Evolutionary conservation across 495 filamentous ascomycete genomes (phyloP), one percentile per base, ranked within the genome.

Genomic region (Evansstolkia leycettana): DNA sequence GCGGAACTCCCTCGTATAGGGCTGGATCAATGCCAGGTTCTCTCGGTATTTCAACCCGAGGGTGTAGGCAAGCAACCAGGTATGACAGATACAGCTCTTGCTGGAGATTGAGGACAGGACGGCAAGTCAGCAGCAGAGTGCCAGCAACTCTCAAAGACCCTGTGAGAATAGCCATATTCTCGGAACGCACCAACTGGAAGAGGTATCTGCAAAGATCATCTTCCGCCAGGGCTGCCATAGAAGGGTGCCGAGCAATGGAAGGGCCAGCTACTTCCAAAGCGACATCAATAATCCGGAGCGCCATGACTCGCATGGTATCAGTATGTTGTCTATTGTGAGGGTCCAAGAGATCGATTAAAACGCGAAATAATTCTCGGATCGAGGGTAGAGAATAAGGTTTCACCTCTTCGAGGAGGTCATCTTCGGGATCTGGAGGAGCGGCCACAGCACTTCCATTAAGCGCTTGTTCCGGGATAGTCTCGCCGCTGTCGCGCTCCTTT

Each of bases 41-140:
- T 35, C 75, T 67, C 1, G 92, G 92, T 39, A 99, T 95, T 38
- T 93, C 85, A 16, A 96, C 78, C 12, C 77, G 70, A 2, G 92
- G 90, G 49, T 95, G 88, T 25, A 99, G 67, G 52, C 90, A 99
- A 9, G 85, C 84, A 18, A 96, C 80, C 19, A 99, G 58, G 54
- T 99, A 99, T 0, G 86, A 92, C 23, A 99, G 60, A 49, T 89
- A 99, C 2, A 99, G 69, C 58, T 99, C 90, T 64, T 99, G 90
- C 48, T 99, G 90, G 16, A 99, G 67, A 59, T 95, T 96, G 34
- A 99, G 62, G 13, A 94, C 84, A n/a, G 79, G 75, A 31, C 90
- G 73, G 49, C 88, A 94, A 0, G 90, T 96, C 19, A 86, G 80
- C 5, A 99, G 63, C 17, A 99, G 59, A 0, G 92, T 99, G 12